These are phyloP conservation scores for Papiliotrema laurentii DNA, from an alignment of 1,284 basidiomycete species.

Conservation along the genomic window DNA sequence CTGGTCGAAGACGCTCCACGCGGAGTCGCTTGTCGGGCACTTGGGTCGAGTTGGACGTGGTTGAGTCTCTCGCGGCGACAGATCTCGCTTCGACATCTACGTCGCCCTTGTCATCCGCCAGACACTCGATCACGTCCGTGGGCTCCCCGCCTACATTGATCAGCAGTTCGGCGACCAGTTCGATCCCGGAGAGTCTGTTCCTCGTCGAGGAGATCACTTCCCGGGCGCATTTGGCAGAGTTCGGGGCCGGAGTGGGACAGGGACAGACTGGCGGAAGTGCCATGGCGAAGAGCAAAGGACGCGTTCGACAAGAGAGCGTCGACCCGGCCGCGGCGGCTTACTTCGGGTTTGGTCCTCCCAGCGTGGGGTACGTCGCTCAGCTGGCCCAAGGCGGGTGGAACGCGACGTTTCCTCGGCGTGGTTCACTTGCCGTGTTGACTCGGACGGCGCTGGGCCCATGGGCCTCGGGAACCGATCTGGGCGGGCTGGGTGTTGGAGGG, in stretches of 20 bases:
- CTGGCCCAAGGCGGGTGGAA: slow-evolving; percentile 4
- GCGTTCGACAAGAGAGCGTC: slow-evolving; percentile 20
- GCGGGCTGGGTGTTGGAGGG: background rate
- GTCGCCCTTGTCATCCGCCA: background rate
- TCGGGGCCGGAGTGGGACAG: slow-evolving; percentile 7
- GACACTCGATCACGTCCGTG: background rate
- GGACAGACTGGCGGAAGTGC: background rate
- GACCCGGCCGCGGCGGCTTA: slow-evolving; percentile 11
- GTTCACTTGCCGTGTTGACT: slow-evolving; percentile 5
- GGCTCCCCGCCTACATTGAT: background rate
- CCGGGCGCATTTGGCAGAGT: slow-evolving; percentile 6
- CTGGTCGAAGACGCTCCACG: background rate
- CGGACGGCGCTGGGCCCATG: background rate
- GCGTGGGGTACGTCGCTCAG: background rate
- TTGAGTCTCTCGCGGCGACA: slow-evolving; percentile 19
- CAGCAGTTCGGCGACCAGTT: background rate
- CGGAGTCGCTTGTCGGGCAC: background rate
- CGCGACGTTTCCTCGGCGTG: slow-evolving; percentile 11
- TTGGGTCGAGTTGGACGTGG: slow-evolving; percentile 25
- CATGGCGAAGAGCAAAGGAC: background rate
- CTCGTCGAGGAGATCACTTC: slow-evolving; percentile 7
- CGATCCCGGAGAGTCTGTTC: background rate
- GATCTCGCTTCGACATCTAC: slow-evolving; percentile 3
- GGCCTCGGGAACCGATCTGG: background rate
- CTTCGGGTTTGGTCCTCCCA: background rate